Evolutionary conservation across 2,329 filamentous ascomycete genomes (phyloP).

Genomic region (Apiospora hydei): DNA sequence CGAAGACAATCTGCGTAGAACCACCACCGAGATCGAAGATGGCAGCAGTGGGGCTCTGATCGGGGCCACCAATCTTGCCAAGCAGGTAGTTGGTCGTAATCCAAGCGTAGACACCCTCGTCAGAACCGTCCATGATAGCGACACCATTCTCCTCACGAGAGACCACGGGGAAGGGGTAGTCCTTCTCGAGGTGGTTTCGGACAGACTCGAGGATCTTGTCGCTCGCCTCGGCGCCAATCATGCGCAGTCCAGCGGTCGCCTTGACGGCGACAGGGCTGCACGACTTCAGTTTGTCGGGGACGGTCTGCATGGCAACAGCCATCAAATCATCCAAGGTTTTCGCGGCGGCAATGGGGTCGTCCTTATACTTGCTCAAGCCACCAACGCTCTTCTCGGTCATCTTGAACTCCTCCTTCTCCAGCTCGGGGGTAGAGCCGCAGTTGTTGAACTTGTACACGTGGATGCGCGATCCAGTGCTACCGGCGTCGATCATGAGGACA

Average conservation of each 20-base stretch:
- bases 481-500: conserved; percentile 98
- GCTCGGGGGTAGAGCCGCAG: conserved; percentile 91
- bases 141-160: conserved; percentile 85
- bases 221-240: conserved; percentile 83
- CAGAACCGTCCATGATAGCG: conserved; percentile 95
- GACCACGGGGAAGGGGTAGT: conserved; percentile 94
- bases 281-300: conserved; percentile 88
- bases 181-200: conserved; percentile 80
- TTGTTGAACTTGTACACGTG: conserved; percentile 99
- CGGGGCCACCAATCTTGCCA: conserved; percentile 93
- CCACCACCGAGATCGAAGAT: conserved; percentile 96
- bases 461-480: conserved; percentile 96
- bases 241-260: conserved; percentile 90
- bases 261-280: conserved; percentile 98
- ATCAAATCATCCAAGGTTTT: conserved; percentile 88
- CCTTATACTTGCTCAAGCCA: conserved; percentile 85
- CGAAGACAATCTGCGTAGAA: conserved; percentile 97
- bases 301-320: conserved; percentile 81
- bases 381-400: conserved; percentile 89
- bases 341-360: conserved; percentile 86
- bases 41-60: conserved; percentile 88
- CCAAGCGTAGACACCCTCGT: conserved; percentile 98
- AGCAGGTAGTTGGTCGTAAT: conserved; percentile 99
- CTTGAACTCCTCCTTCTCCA: conserved; percentile 91
- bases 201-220: conserved; percentile 87